Evolutionary conservation across 441 rosid genomes (phyloP).

Genomic region (Sinapis alba): DNA sequence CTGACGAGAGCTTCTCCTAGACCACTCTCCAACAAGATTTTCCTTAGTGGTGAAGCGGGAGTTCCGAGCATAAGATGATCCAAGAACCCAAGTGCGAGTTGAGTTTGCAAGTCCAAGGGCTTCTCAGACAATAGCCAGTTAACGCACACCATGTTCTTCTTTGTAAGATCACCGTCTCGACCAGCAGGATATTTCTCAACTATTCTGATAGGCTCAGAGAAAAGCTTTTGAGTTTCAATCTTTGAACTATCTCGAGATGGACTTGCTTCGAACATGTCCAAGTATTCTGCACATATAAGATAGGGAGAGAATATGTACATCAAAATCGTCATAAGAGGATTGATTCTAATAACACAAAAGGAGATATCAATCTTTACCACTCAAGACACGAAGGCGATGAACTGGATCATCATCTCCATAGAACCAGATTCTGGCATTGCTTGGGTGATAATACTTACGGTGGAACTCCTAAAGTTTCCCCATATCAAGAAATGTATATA

Average conservation of each 20-base stretch:
- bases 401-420: conserved; percentile 89
- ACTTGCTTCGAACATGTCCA: conserved; percentile 77
- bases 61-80: conserved; percentile 96
- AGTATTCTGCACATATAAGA: conserved; percentile 58
- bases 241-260: conserved; percentile 66
- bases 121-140: conserved; percentile 91
- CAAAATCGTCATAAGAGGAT: neutral
- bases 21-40: conserved; percentile 87
- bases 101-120: conserved; percentile 86
- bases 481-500: conserved; percentile 14
- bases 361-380: conserved; percentile 54
- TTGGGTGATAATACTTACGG: conserved; percentile 83
- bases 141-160: conserved; percentile 92
- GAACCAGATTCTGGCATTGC: conserved; percentile 98
- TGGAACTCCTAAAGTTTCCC: conserved; percentile 76
- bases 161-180: conserved; percentile 71
- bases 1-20: conserved; percentile 93
- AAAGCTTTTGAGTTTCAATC: conserved; percentile 65
- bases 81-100: conserved; percentile 81
- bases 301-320: neutral
- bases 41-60: conserved; percentile 95
- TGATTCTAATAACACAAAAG: neutral
- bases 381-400: conserved; percentile 76
- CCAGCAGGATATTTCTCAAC: conserved; percentile 85
- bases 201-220: conserved; percentile 70